Evolutionary conservation across 148 eudicot genomes (phyloP).

Genomic region (Persicaria tinctoria): DNA sequence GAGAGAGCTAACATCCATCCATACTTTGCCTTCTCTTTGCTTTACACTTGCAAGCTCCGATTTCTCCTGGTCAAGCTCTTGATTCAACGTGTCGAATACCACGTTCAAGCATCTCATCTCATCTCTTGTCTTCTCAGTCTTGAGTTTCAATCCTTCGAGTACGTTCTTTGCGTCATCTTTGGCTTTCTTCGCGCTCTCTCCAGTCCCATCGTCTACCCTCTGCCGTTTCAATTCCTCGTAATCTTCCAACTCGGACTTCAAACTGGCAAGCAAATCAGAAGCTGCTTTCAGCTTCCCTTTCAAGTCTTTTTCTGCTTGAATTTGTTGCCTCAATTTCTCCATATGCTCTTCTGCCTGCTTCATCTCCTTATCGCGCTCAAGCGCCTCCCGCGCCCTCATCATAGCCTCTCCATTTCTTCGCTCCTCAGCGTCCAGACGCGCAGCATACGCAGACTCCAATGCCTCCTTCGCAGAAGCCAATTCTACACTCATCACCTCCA

Average conservation of each 20-base stretch:
- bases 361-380: slow-evolving; percentile 65
- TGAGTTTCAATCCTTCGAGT: slow-evolving; percentile 61
- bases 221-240: slow-evolving; percentile 63
- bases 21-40: slow-evolving; percentile 80
- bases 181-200: slow-evolving; percentile 25
- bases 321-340: slow-evolving; percentile 41
- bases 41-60: slow-evolving; percentile 39
- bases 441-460: slow-evolving; percentile 62
- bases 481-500: slow-evolving; percentile 67
- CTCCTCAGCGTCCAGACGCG: slow-evolving; percentile 79
- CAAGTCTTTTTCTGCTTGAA: slow-evolving; percentile 49
- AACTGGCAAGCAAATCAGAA: slow-evolving; percentile 36
- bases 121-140: slow-evolving; percentile 53
- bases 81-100: slow-evolving; percentile 53
- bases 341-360: slow-evolving; percentile 71
- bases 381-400: slow-evolving; percentile 60
- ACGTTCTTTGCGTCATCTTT: slow-evolving; percentile 47
- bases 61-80: slow-evolving; percentile 65
- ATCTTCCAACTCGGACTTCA: slow-evolving; percentile 31
- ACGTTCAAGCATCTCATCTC: slow-evolving; percentile 56
- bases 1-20: slow-evolving; percentile 60
- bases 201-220: slow-evolving; percentile 24
- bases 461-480: slow-evolving; percentile 57
- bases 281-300: slow-evolving; percentile 53
- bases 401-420: slow-evolving; percentile 75